Evolutionary conservation across 2,329 filamentous ascomycete species (phyloP), one percentile per base, ranked within the genome.

Genomic region (Calonectria fujianensis): DNA sequence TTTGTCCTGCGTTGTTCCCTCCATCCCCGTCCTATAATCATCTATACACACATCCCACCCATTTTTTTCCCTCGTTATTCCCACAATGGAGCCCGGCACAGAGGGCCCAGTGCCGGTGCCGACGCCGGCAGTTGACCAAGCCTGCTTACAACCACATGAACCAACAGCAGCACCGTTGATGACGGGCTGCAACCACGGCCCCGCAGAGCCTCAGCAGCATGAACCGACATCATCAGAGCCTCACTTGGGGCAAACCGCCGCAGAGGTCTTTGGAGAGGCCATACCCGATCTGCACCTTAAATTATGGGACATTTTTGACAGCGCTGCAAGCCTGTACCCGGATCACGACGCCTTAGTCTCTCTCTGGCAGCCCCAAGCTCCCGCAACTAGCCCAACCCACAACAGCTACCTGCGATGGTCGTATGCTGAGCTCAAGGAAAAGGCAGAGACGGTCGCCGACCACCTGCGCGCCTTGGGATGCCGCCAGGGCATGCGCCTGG

Each of bases 301-400:
- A 4, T 77, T 86, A 16, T 86, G 85, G 85, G 80, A 85, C 63
- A 66, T 86, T 24, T 82, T 85, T 35, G 51, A 78, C 13, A 39
- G 73, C 1, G 81, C 84, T 8, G 82, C 82, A 14, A 70, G 69
- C 20, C 67, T 61, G 4, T 79, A 80, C 29, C 84, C 85, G 0
- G 78, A 83, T 8, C 75, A 79, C 70, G 84, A 85, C 45, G 85
- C 85, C 20, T 70, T 86, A 45, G 83, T 86, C 16, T 85, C 83
- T 37, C 75, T 84, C 39, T 85, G 84, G 84, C 83, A 85, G 32
- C 74, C 78, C 39, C 73, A 66, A 70, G 61, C 74, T 35, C 45
- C 73, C 48, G 8, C 69, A 31, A 61, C 73, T 41, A 72, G 69
- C 69, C 24, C 63, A 16, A 41, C 45, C 24, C 57, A 51, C 39